Base-by-base conservation (phyloP, 2,329 filamentous ascomycete genomes). In the Aulographum hederae region DNA sequence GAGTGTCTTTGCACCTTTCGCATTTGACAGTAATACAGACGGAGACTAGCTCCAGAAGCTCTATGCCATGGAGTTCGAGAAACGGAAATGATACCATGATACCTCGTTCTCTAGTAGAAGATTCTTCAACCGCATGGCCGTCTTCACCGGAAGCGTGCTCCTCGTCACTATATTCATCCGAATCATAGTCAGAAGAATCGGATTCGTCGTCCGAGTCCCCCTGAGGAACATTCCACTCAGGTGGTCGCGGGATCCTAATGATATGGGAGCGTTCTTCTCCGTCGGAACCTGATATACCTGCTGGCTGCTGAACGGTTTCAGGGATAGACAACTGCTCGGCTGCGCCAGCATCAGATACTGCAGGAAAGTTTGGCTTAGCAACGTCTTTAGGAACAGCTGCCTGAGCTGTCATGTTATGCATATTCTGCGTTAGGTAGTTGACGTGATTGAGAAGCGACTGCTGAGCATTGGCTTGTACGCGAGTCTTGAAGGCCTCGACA, bases 11-110 rank as follows among this genome's bases (percentile, higher is more conserved):
- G 61, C 81, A 91, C 23, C 81, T 69, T 32, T 74, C 69, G 48
- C 81, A 91, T 48, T 84, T 85, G 38, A 82, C 61, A 3, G 67
- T 76, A 38, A 89, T 58, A 35, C 68, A 73, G 19, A 89, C 56
- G 16, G 67, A 61, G 0, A 65, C 58, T 2, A 86, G 53, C 41
- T 85, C 72, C 6, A 91, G 60, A 2, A 89, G 54, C 45, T 89
- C 80, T 37, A 89, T 75, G 23, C 75, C 69, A 46, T 81, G 67
- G 2, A 91, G 65, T 43, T 86, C 78, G 35, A 89, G 57, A 17
- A 67, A 72, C 0, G 82, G 81, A 42, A 89, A 82, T 0, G 75
- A 81, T 5, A 91, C 61, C 33, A 78, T 69, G n/a, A 80, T 77
- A 16, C 80, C 80, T 32, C 65, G 61, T 44, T 82, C 78, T 2